Base-by-base conservation (phyloP, 768 basidiomycete species). In the Leucogyrophana mollusca region DNA sequence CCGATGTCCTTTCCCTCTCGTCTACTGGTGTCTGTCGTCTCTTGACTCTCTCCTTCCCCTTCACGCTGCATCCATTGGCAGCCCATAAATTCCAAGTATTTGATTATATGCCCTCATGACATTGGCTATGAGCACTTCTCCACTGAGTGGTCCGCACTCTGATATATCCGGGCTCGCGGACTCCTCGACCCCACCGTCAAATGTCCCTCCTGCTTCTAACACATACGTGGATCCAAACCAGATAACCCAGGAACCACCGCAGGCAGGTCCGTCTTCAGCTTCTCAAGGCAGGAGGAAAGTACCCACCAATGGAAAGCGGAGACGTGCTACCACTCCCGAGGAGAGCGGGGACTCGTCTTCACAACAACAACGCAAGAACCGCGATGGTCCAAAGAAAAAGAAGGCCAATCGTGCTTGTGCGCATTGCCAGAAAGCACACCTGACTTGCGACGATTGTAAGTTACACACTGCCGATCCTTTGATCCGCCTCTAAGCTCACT, bases 391-490 rank as follows among this genome's bases (percentile, higher is more conserved):
- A 24, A 92, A 89, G 79, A 94, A 94, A 80, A 94, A 94, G 78
- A 94, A 94, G 68, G 92, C 93, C 0, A 90, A 80, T 57, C 82
- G 93, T 38, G 95, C 95, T 39, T 98, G 95, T 63, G 86, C 90
- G 52, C 90, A 92, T 56, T 98, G 95, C 66, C 94, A 97, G 69
- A 95, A 93, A 66, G 93, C 94, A 2, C 95, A 98, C 67, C 73
- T 98, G 55, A 98, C 95, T n/a, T 98, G 95, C 65, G 94, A 98
- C 65, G 95, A 97, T 61, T 83, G 95, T 96, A 60, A 64, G 90
- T 80, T 30, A 56, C 40, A 47, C 46, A 44, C 42, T 27, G 21
- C 13, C n/a, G n/a, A 53, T 39, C 20, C 50, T 34, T 40, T 46
- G 45, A 42, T 48, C 39, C 30, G 48, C 49, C 49, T 44, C 40